Evolutionary conservation across 805 yeast genomes (phyloP), one percentile per base, ranked within the genome.

Genomic region (Yarrowia divulgata): DNA sequence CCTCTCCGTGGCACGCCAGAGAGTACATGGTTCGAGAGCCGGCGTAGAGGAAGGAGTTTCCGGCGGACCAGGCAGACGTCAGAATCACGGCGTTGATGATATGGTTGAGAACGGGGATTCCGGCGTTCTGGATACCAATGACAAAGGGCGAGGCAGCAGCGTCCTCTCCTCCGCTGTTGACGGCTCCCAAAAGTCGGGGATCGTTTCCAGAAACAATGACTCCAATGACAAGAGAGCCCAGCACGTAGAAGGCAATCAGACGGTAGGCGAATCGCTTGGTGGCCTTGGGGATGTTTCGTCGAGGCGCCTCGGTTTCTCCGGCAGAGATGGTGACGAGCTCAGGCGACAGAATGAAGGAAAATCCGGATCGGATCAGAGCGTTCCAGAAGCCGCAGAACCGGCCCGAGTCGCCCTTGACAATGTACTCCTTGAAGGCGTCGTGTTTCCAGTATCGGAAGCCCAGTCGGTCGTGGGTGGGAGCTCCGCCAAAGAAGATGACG

Each of bases 251-350:
- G 5, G 89, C 77, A 16, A 89, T 73, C 63, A 91, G 85, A 73
- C 93, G 82, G 83, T 90, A 89, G 75, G 90, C 89, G 6, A 90
- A 91, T 73, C 90, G 82, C 71, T 83, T 86, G 5, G 93, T 90
- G 1, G 95, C 94, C 39, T 87, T 84, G 8, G 96, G 96, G 35
- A 91, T 82, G 0, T 93, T 88, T 71, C 84, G 85, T 72, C 95
- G 81, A 8, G 97, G 97, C 70, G 90, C 87, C 70, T 87, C 83
- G 18, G 94, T 90, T 77, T 91, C 97, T 78, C 93, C 90, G 1
- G 94, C 92, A 1, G 95, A 93, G 70, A 91, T 87, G 71, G 91
- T 86, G n/a, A 91, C 92, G 77, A 90, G 87, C 73, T 91, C 97
- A 69, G 87, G 81, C 0, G 92, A 88, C 0, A 96, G 94, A 70